These are phyloP conservation scores for Tetrahymena malaccensis DNA, from an alignment of 73 alveolate species.

Conservation along the genomic window DNA sequence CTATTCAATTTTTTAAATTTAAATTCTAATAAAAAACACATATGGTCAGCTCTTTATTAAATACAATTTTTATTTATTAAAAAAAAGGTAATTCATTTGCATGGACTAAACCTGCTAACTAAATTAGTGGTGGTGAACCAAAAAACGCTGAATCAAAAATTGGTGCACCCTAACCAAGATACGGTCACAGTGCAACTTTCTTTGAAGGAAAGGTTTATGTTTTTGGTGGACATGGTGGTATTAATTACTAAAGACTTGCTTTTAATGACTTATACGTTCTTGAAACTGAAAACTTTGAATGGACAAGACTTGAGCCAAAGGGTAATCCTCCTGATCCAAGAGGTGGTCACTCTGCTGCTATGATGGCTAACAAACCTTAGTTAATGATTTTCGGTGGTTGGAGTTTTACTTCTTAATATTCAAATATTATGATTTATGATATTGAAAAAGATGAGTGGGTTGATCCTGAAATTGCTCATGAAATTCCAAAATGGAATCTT, in stretches of 20 bases:
- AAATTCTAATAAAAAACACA: too few species aligned
- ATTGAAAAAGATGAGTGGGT: constrained; percentile 87
- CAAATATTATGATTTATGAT: constrained; percentile 70
- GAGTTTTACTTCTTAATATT: constrained; percentile 82
- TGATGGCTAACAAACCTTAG: constrained; percentile 67
- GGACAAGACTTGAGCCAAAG: constrained; percentile 79
- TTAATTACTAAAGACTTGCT: constrained; percentile 83
- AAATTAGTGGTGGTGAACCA: constrained; percentile 66
- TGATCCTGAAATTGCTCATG: constrained; percentile 87
- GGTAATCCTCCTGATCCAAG: constrained; percentile 92
- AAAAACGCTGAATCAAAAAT: constrained; percentile 55
- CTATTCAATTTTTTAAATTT: too few species aligned
- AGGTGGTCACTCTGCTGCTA: constrained; percentile 92
- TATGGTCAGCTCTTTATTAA: too few species aligned
- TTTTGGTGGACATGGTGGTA: constrained; percentile 99
- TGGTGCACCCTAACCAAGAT: constrained; percentile 98
- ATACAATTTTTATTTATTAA: too few species aligned
- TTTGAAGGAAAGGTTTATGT: constrained; percentile 82
- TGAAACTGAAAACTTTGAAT: constrained; percentile 77
- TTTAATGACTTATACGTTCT: constrained; percentile 91
- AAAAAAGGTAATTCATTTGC: background rate
- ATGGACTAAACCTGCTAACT: constrained; percentile 70
- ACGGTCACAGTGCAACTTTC: constrained; percentile 81
- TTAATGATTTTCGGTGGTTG: constrained; percentile 92
- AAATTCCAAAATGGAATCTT: constrained; percentile 97